These are phyloP conservation scores for Solanum aculeatissimum DNA, from an alignment of 305 asterid species.

Conservation along the genomic window DNA sequence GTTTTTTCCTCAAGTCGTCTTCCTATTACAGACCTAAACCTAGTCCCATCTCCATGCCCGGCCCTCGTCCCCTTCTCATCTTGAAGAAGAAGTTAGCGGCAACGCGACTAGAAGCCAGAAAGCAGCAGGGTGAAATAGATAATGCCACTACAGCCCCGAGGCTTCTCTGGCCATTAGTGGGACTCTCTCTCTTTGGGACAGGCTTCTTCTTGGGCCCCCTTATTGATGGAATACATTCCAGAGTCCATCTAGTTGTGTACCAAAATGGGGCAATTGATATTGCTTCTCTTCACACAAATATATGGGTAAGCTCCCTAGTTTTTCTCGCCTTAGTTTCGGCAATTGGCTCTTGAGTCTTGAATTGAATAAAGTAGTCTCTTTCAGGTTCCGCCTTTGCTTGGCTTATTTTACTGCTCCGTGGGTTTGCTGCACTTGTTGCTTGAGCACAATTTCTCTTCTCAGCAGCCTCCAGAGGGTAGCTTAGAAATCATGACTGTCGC, in stretches of 20 bases:
- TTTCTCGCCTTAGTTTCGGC: not conserved
- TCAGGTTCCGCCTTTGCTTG: conserved; percentile 64
- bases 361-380: not conserved
- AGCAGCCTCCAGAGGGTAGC: conserved; percentile 9
- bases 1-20: not conserved
- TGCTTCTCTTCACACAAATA: conserved; percentile 63
- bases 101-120: not conserved
- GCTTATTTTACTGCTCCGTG: conserved; percentile 48
- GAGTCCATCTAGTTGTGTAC: conserved; percentile 54
- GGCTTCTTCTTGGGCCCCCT: conserved; percentile 61
- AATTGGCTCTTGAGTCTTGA: not conserved
- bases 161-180: conserved; percentile 27
- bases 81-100: not conserved
- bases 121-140: not conserved
- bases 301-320: conserved; percentile 28
- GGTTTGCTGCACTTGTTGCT: conserved; percentile 46
- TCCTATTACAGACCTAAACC: not conserved
- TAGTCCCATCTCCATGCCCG: not conserved
- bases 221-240: conserved; percentile 60
- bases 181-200: conserved; percentile 36
- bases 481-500: conserved; percentile 17
- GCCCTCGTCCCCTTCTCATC: not conserved
- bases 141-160: not conserved
- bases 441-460: conserved; percentile 24
- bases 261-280: conserved; percentile 54